Evolutionary conservation across 768 basidiomycete species (phyloP).

Genomic region (Leccinum uliginosum): DNA sequence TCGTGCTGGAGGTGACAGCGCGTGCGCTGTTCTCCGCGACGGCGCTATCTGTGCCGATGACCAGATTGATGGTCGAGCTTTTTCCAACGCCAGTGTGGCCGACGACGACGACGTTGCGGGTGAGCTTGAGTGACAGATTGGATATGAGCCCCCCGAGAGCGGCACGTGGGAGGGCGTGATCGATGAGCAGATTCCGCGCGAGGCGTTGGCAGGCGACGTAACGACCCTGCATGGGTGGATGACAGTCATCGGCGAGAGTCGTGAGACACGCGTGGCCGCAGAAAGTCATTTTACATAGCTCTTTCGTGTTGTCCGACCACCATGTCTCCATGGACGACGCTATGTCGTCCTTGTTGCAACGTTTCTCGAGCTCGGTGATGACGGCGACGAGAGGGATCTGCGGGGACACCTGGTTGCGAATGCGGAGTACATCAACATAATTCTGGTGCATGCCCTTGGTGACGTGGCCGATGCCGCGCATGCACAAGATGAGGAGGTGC

Average conservation of each 20-base stretch:
- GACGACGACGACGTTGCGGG: slow-evolving; percentile 35
- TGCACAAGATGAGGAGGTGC: slow-evolving; percentile 24
- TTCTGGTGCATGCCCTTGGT: slow-evolving; percentile 22
- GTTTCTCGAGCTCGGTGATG: slow-evolving; percentile 25
- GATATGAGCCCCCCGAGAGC: background rate
- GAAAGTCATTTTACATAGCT: slow-evolving; percentile 11
- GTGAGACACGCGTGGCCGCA: slow-evolving; percentile 22
- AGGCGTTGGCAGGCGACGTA: slow-evolving; percentile 14
- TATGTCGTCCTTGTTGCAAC: slow-evolving; percentile 6
- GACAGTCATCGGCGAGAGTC: slow-evolving; percentile 18
- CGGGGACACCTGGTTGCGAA: slow-evolving; percentile 19
- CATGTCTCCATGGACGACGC: slow-evolving; percentile 22
- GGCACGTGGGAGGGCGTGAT: slow-evolving; percentile 16
- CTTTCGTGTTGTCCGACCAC: slow-evolving; percentile 14
- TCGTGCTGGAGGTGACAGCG: slow-evolving; percentile 18
- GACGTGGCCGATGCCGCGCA: slow-evolving; percentile 17
- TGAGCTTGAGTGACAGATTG: slow-evolving; percentile 12
- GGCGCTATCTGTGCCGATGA: slow-evolving; percentile 16
- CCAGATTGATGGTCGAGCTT: slow-evolving; percentile 20
- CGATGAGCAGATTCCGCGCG: slow-evolving; percentile 20
- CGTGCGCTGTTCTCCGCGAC: slow-evolving; percentile 11
- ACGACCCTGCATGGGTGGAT: slow-evolving; percentile 18
- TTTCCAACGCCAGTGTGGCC: slow-evolving; percentile 34
- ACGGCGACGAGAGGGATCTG: slow-evolving; percentile 23
- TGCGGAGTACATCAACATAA: slow-evolving; percentile 13